Conservation (phyloP, 2,329 filamentous ascomycete species). For the Sporothrix humicola region DNA sequence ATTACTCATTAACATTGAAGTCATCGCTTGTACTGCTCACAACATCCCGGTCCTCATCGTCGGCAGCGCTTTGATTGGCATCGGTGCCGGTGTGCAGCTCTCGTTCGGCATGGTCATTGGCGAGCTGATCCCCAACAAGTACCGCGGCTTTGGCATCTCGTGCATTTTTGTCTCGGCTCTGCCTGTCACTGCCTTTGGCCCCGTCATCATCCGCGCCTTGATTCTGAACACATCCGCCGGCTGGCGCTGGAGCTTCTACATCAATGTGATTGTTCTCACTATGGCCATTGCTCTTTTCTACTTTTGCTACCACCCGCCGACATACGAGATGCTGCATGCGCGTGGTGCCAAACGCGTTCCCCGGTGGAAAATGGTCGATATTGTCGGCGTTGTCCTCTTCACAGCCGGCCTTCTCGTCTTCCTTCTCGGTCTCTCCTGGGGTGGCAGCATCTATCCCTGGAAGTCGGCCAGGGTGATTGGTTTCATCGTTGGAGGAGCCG, state of each 20-base stretch:
- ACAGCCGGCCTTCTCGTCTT: slow-evolving; percentile 54
- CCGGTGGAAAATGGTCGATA: slow-evolving; percentile 50
- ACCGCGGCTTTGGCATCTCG: slow-evolving; percentile 47
- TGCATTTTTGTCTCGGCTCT: slow-evolving; percentile 49
- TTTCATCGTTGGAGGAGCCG: slow-evolving; percentile 48
- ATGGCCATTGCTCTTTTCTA: slow-evolving; percentile 49
- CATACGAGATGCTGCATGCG: slow-evolving; percentile 52
- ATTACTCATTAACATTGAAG: no score
- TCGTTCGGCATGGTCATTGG: slow-evolving; percentile 51
- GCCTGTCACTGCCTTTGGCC: slow-evolving; percentile 52
- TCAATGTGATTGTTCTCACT: slow-evolving; percentile 52
- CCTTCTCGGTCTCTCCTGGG: slow-evolving; percentile 57
- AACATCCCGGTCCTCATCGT: slow-evolving; percentile 48
- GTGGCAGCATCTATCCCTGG: slow-evolving; percentile 46
- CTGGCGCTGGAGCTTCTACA: slow-evolving; percentile 59
- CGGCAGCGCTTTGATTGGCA: slow-evolving; percentile 47
- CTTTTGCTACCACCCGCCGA: slow-evolving; percentile 56
- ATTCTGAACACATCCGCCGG: slow-evolving; percentile 49
- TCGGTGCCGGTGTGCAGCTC: slow-evolving; percentile 50
- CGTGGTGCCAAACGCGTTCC: slow-evolving; percentile 46
- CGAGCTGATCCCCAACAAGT: slow-evolving; percentile 52
- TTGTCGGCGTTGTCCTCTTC: slow-evolving; percentile 52
- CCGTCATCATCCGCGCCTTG: slow-evolving; percentile 53
- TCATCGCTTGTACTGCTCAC: slow-evolving; percentile 39
- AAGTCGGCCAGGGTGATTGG: slow-evolving; percentile 47